Conservation (phyloP, 148 eudicot genomes). For the Hydrangea macrophylla region DNA sequence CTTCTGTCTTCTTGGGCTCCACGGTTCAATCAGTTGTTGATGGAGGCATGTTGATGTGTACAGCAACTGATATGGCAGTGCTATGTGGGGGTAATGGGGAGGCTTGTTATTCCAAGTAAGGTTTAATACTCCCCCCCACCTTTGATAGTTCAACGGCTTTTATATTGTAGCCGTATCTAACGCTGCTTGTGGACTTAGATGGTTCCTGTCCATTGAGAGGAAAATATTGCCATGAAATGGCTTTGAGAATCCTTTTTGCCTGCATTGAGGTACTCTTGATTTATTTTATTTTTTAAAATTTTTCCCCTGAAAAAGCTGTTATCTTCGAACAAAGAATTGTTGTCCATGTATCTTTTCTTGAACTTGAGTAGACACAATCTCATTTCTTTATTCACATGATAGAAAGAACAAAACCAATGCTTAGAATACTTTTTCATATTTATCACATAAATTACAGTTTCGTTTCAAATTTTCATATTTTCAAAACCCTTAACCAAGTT, state of each 20-base stretch:
- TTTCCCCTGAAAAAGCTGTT: neutral
- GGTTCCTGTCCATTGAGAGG: constrained; percentile 85
- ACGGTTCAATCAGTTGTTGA: constrained; percentile 89
- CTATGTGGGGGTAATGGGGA: constrained; percentile 94
- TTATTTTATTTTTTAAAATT: too few species aligned
- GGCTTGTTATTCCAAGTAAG: constrained; percentile 98
- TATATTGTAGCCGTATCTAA: constrained; percentile 17
- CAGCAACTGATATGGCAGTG: constrained; percentile 99
- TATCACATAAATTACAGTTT: too few species aligned
- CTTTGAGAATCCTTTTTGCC: constrained; percentile 86
- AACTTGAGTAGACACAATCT: too few species aligned
- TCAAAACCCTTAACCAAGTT: too few species aligned
- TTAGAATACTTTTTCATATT: too few species aligned
- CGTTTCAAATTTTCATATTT: too few species aligned
- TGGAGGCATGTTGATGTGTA: constrained; percentile 97
- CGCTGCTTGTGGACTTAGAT: constrained; percentile 46
- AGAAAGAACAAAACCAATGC: too few species aligned
- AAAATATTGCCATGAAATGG: constrained; percentile 97
- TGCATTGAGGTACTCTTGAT: constrained; percentile 71
- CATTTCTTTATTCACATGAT: too few species aligned
- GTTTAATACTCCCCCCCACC: constrained; percentile 10
- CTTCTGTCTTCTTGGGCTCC: constrained; percentile 94
- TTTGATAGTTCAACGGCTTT: neutral
- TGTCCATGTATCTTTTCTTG: too few species aligned
- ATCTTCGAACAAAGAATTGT: too few species aligned